Evolutionary conservation across 2,329 filamentous ascomycete genomes (phyloP).

Genomic region (Fusarium sp.): DNA sequence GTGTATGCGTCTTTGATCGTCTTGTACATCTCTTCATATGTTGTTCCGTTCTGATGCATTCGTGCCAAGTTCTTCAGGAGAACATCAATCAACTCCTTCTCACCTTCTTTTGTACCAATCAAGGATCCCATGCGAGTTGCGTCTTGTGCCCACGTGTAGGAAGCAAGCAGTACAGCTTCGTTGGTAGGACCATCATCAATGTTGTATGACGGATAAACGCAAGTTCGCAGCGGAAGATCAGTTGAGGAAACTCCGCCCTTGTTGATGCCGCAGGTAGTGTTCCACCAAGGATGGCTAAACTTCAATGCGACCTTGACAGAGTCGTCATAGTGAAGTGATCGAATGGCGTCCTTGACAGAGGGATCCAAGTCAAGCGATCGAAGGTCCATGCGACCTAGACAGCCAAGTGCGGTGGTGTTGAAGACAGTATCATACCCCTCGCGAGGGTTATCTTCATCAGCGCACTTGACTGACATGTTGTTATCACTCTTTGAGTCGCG

Average conservation of each 20-base stretch:
- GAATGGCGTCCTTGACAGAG: background rate
- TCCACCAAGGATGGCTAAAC: background rate
- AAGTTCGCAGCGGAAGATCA: background rate
- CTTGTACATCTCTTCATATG: background rate
- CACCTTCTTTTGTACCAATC: background rate
- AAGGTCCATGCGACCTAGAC: background rate
- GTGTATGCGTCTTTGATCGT: background rate
- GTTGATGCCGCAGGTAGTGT: background rate
- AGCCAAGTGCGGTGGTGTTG: background rate
- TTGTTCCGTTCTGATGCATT: background rate
- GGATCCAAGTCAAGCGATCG: background rate
- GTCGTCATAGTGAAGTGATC: background rate
- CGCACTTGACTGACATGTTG: background rate
- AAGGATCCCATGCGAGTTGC: background rate
- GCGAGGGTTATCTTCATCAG: background rate
- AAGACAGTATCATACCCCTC: background rate
- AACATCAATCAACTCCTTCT: background rate
- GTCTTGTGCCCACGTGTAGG: background rate
- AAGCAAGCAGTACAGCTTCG: background rate
- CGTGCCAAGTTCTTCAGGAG: background rate
- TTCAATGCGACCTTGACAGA: background rate
- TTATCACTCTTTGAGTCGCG: background rate
- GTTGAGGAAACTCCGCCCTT: background rate
- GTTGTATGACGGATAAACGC: background rate
- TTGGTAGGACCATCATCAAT: background rate